Evolutionary conservation across 192 early-diverging fungal genomes (phyloP).

Genomic region (Phlyctochytrium bullatum): DNA sequence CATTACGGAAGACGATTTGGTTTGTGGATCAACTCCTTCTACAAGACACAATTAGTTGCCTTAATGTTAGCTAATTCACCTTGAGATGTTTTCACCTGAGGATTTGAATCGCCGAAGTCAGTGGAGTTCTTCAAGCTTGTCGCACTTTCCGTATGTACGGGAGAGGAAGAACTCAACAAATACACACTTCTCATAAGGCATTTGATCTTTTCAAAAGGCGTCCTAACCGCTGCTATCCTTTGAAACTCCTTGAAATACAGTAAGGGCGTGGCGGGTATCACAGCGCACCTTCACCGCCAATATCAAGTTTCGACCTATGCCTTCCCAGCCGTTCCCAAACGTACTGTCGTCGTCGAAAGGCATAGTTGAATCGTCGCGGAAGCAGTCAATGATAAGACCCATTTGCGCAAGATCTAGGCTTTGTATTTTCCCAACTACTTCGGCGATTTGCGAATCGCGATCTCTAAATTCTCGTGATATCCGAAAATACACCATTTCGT

Average conservation of each 20-base stretch:
- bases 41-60: too few relatives aligned
- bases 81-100: too few relatives aligned
- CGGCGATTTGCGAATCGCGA: slow-evolving; percentile 18
- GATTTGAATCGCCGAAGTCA: too few relatives aligned
- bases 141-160: not conserved
- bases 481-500: slow-evolving; percentile 35
- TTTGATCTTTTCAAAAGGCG: slow-evolving; percentile 41
- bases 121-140: not conserved
- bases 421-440: slow-evolving; percentile 8
- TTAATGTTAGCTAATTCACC: not conserved
- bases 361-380: too few relatives aligned
- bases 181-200: slow-evolving; percentile 30
- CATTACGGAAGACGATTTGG: too few relatives aligned
- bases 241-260: slow-evolving; percentile 23
- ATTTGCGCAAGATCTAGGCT: slow-evolving; percentile 24
- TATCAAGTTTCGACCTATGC: slow-evolving; percentile 14
- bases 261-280: not conserved
- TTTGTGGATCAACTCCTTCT: too few relatives aligned
- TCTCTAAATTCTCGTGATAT: slow-evolving; percentile 16
- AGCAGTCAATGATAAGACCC: slow-evolving; percentile 13
- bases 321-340: not conserved
- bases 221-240: slow-evolving; percentile 23
- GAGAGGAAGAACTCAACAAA: slow-evolving; percentile 16
- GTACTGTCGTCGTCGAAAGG: not conserved
- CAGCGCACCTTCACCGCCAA: slow-evolving; percentile 21